Conservation (phyloP, 2,329 filamentous ascomycete genomes). For the Ophiostoma himal-ulmi region DNA sequence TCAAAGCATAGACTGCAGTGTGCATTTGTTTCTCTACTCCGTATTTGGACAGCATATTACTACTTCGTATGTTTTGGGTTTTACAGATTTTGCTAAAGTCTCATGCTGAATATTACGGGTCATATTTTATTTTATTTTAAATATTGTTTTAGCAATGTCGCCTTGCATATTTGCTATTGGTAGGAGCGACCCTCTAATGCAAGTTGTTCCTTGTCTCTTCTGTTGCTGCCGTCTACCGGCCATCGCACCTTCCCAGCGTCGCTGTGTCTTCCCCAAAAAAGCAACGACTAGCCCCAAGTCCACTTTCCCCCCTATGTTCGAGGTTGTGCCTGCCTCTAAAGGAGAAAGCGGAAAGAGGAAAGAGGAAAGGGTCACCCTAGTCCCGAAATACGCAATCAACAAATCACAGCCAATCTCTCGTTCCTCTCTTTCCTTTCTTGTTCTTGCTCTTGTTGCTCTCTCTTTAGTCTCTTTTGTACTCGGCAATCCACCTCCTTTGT, state of each 20-base stretch:
- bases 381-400: slow-evolving; percentile 21
- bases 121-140: too few relatives aligned
- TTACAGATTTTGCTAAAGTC: not conserved
- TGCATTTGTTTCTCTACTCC: not conserved
- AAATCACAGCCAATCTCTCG: slow-evolving; percentile 20
- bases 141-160: not conserved
- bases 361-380: slow-evolving; percentile 16
- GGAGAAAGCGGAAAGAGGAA: not conserved
- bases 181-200: not conserved
- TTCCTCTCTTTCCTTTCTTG: slow-evolving; percentile 2
- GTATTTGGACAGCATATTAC: not conserved
- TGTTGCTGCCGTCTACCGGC: not conserved
- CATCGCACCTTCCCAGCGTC: slow-evolving; percentile 4
- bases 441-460: slow-evolving; percentile 6
- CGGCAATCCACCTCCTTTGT: slow-evolving; percentile 1
- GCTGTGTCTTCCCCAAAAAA: slow-evolving; percentile 1
- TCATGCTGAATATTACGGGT: not conserved
- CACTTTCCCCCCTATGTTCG: slow-evolving; percentile 14
- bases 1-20: not conserved
- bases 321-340: not conserved
- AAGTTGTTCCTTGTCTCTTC: slow-evolving; percentile 1
- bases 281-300: slow-evolving; percentile 14
- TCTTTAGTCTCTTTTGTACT: slow-evolving; percentile 4
- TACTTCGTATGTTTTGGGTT: not conserved
- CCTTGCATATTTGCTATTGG: slow-evolving; percentile 8